Conservation (phyloP, 1,284 basidiomycete species). For the Kalmanozyma brasiliensis region DNA sequence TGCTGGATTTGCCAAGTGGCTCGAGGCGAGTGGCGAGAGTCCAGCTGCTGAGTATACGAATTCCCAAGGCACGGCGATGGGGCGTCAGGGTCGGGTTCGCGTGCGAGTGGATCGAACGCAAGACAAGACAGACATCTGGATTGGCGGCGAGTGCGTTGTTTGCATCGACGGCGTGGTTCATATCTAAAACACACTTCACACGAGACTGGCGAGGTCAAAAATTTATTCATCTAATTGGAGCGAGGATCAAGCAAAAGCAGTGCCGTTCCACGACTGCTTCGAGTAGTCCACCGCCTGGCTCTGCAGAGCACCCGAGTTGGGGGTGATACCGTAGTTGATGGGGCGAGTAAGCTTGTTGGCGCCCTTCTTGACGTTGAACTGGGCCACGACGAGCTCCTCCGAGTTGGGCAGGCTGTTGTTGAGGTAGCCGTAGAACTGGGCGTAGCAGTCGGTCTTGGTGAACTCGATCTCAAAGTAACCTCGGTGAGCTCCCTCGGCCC, state of each 20-base stretch:
- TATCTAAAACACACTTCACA: constrained; percentile 17
- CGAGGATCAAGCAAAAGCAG: constrained; percentile 41
- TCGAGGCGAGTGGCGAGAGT: constrained; percentile 29
- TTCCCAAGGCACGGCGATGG: constrained; percentile 48
- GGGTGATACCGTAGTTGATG: constrained; percentile 70
- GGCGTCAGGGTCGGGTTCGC: constrained; percentile 44
- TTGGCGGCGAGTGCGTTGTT: constrained; percentile 48
- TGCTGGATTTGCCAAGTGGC: constrained; percentile 55
- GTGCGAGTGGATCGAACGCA: constrained; percentile 24
- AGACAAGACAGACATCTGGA: constrained; percentile 42
- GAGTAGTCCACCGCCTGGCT: constrained; percentile 42
- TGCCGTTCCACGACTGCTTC: constrained; percentile 52
- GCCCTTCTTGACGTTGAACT: constrained; percentile 68
- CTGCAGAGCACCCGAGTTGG: constrained; percentile 49
- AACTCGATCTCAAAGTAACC: constrained; percentile 72
- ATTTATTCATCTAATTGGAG: too few species aligned
- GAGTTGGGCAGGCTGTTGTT: constrained; percentile 73
- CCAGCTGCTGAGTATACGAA: constrained; percentile 34
- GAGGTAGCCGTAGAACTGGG: constrained; percentile 75
- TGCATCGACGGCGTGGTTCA: constrained; percentile 45
- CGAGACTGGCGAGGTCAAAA: too few species aligned
- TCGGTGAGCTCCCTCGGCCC: constrained; percentile 75
- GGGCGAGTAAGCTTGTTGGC: constrained; percentile 73
- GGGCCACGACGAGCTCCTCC: constrained; percentile 68
- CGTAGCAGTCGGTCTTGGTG: constrained; percentile 68